phyloP scores from a whole-genome alignment of 1,284 basidiomycete species.

The Tetrapyrgos nigripes region DNA sequence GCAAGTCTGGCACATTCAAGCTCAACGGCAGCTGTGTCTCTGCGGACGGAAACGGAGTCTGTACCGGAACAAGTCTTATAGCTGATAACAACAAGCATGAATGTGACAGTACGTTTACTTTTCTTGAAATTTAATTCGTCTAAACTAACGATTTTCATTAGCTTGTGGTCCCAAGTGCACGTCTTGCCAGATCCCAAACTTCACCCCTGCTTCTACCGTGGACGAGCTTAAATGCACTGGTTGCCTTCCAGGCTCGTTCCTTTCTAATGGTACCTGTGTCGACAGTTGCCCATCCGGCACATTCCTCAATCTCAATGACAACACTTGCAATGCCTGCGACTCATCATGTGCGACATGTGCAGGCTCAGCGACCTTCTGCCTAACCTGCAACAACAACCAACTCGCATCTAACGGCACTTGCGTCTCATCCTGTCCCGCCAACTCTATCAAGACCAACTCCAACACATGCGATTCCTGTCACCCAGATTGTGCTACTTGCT shows the following conservation, averaged over 20 bases:
- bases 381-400: slow-evolving; percentile 68
- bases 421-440: slow-evolving; percentile 73
- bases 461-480: slow-evolving; percentile 77
- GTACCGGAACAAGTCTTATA: slow-evolving; percentile 69
- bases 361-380: slow-evolving; percentile 70
- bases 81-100: slow-evolving; percentile 81
- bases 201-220: slow-evolving; percentile 70
- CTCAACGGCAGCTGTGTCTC: slow-evolving; percentile 73
- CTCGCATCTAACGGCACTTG: slow-evolving; percentile 77
- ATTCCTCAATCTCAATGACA: slow-evolving; percentile 74
- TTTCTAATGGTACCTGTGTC: slow-evolving; percentile 73
- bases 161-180: slow-evolving; percentile 83
- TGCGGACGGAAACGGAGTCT: slow-evolving; percentile 71
- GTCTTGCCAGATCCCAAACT: slow-evolving; percentile 73
- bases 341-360: slow-evolving; percentile 75
- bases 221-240: slow-evolving; percentile 75
- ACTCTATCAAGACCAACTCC: slow-evolving; percentile 63
- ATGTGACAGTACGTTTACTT: slow-evolving; percentile 71
- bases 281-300: slow-evolving; percentile 72
- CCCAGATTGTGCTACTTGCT: slow-evolving; percentile 81
- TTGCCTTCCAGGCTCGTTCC: slow-evolving; percentile 77
- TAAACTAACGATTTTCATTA: slow-evolving; percentile 31
- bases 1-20: slow-evolving; percentile 61
- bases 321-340: slow-evolving; percentile 78
- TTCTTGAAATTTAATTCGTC: slow-evolving; percentile 5